These are phyloP conservation scores for Talaromyces adpressus DNA, from an alignment of 495 filamentous ascomycete genomes.

Conservation along the genomic window DNA sequence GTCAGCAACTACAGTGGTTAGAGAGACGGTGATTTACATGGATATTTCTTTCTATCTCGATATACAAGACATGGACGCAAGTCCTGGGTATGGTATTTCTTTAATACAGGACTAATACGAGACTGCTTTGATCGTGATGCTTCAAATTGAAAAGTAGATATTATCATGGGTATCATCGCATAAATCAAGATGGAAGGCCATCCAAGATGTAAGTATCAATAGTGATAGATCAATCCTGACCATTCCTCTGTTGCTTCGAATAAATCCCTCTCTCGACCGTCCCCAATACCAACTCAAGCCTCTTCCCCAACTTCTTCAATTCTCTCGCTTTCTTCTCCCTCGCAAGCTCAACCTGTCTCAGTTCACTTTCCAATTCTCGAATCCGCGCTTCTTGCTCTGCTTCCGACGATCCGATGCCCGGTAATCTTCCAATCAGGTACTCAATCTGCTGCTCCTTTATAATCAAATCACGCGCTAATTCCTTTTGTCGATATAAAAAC, in stretches of 20 bases:
- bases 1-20: background rate
- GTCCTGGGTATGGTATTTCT: background rate
- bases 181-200: background rate
- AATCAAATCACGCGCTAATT: constrained; percentile 82
- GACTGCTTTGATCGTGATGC: background rate
- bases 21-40: background rate
- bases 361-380: constrained; percentile 64
- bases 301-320: constrained; percentile 56
- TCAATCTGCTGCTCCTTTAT: constrained; percentile 94
- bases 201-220: background rate
- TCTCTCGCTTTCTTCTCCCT: constrained; percentile 63
- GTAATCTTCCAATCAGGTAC: constrained; percentile 71
- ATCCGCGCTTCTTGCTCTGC: constrained; percentile 73
- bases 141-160: background rate
- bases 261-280: constrained; percentile 33
- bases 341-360: constrained; percentile 67
- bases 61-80: constrained; percentile 6
- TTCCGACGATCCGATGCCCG: constrained; percentile 80
- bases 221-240: background rate
- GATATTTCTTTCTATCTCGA: background rate
- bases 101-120: background rate
- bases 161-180: constrained; percentile 2
- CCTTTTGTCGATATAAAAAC: constrained; percentile 64
- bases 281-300: constrained; percentile 56
- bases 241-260: constrained; percentile 17